A percentile compares a stretch with the other conserved stretches of the same genome.
Conservation (phyloP, 2,329 filamentous ascomycete genomes). For the Fonsecaea multimorphosa region DNA sequence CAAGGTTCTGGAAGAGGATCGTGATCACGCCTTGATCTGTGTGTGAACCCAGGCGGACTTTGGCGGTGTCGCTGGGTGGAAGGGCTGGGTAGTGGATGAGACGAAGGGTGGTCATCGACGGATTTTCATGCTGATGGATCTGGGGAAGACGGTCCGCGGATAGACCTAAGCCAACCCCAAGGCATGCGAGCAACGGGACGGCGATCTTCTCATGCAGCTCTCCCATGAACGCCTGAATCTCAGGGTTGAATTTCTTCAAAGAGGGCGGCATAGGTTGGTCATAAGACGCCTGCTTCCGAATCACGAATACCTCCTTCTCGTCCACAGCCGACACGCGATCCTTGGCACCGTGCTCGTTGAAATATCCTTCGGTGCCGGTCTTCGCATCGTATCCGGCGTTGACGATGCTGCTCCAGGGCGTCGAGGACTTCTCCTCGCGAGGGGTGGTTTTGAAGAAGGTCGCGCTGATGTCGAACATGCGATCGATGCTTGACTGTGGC, state of each 20-base stretch:
- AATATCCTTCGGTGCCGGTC: slow-evolving; percentile 28
- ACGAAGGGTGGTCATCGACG: slow-evolving; percentile 67
- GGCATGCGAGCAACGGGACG: slow-evolving; percentile 25
- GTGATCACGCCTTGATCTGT: slow-evolving; percentile 64
- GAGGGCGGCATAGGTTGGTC: slow-evolving; percentile 31
- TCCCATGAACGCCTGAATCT: slow-evolving; percentile 28
- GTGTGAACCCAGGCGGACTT: slow-evolving; percentile 74
- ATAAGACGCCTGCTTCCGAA: slow-evolving; percentile 27
- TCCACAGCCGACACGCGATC: slow-evolving; percentile 20
- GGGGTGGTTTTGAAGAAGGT: slow-evolving; percentile 47
- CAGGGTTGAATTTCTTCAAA: slow-evolving; percentile 24
- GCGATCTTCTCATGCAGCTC: slow-evolving; percentile 32
- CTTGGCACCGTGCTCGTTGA: slow-evolving; percentile 26
- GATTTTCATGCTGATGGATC: slow-evolving; percentile 68
- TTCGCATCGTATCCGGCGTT: slow-evolving; percentile 29
- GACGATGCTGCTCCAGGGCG: slow-evolving; percentile 29
- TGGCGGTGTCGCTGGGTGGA: slow-evolving; percentile 56
- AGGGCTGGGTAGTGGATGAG: slow-evolving; percentile 81
- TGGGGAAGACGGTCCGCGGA: slow-evolving; percentile 73
- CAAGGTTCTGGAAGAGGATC: slow-evolving; percentile 62
- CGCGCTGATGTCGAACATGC: slow-evolving; percentile 35
- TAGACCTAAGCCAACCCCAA: slow-evolving; percentile 78
- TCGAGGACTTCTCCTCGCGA: slow-evolving; percentile 21
- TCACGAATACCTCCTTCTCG: slow-evolving; percentile 30
- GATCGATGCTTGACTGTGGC: slow-evolving; percentile 33